These are phyloP conservation scores for Fusarium virguliforme DNA, from an alignment of 2,329 filamentous ascomycete genomes.

Conservation along the genomic window DNA sequence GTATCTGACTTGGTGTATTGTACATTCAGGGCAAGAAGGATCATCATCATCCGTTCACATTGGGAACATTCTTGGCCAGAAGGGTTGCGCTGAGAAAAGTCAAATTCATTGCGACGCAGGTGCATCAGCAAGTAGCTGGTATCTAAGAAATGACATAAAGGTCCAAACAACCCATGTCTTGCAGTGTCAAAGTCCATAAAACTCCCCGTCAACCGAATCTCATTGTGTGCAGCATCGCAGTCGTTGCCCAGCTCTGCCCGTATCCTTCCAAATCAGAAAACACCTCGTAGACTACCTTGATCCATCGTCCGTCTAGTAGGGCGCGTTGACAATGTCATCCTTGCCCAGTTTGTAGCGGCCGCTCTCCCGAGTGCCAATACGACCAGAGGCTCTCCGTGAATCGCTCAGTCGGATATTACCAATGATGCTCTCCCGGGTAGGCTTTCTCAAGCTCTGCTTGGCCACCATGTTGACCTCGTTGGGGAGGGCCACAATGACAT, in stretches of 20 bases:
- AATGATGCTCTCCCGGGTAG: constrained; percentile 94
- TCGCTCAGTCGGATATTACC: constrained; percentile 67
- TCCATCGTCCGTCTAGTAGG: constrained; percentile 63
- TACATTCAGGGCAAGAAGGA: background rate
- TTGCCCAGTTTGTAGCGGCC: constrained; percentile 81
- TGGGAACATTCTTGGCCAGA: background rate
- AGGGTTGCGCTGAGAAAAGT: constrained; percentile 18
- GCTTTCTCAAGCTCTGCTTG: constrained; percentile 86
- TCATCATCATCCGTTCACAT: background rate
- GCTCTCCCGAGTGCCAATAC: constrained; percentile 69
- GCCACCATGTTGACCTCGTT: constrained; percentile 99
- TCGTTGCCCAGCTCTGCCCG: constrained; percentile 8
- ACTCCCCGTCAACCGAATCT: constrained; percentile 43
- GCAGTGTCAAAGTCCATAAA: constrained; percentile 44
- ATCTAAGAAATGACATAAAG: constrained; percentile 49
- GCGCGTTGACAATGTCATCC: constrained; percentile 86
- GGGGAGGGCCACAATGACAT: constrained; percentile 95
- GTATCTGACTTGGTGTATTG: too few relatives aligned
- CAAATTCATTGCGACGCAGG: constrained; percentile 33
- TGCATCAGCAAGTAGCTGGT: constrained; percentile 43
- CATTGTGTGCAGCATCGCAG: constrained; percentile 20
- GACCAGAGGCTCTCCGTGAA: constrained; percentile 66
- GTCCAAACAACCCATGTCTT: constrained; percentile 30
- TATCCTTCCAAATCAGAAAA: constrained; percentile 12
- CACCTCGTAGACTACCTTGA: background rate